Percentiles rank a stretch among this genome's conserved stretches.
Evolutionary conservation across 1,139 yeast genomes (phyloP).

Genomic region (Kodamaea suecica): DNA sequence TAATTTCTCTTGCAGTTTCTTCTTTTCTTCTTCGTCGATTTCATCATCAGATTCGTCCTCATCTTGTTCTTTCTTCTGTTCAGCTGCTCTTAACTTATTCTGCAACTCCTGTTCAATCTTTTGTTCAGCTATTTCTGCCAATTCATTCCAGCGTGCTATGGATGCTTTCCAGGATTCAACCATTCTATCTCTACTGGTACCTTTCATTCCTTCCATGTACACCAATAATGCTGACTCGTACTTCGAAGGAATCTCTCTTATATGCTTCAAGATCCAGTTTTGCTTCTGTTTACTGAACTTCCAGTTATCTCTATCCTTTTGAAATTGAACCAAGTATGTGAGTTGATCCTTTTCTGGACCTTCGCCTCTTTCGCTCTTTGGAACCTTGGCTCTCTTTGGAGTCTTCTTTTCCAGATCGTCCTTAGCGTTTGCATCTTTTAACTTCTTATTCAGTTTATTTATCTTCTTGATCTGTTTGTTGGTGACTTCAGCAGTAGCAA

Average conservation of each 20-base stretch:
- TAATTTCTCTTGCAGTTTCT: conserved; percentile 10
- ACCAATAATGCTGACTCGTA: conserved; percentile 54
- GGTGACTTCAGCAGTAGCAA: conserved; percentile 47
- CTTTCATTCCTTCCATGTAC: conserved; percentile 71
- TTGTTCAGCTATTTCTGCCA: conserved; percentile 40
- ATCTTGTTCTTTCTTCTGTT: conserved; percentile 13
- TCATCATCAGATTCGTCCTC: conserved; percentile 7
- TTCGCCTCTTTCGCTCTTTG: conserved; percentile 69
- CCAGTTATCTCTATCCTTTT: conserved; percentile 65
- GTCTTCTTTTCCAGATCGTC: conserved; percentile 44
- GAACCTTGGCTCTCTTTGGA: conserved; percentile 71
- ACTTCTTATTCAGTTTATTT: conserved; percentile 35
- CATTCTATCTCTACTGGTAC: conserved; percentile 64
- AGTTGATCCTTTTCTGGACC: conserved; percentile 84
- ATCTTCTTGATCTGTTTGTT: conserved; percentile 47
- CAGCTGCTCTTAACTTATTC: conserved; percentile 9
- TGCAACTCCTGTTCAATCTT: conserved; percentile 37
- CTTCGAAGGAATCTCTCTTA: conserved; percentile 51
- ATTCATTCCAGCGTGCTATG: conserved; percentile 55
- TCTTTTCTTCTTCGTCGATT: conserved; percentile 7
- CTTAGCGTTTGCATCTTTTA: conserved; percentile 18
- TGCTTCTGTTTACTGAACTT: conserved; percentile 93
- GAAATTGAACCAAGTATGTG: conserved; percentile 66
- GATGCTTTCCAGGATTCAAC: conserved; percentile 49
- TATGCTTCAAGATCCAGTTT: conserved; percentile 81